Base-by-base conservation (phyloP, 23 red algal genomes). In the Gracilaria caudata region DNA sequence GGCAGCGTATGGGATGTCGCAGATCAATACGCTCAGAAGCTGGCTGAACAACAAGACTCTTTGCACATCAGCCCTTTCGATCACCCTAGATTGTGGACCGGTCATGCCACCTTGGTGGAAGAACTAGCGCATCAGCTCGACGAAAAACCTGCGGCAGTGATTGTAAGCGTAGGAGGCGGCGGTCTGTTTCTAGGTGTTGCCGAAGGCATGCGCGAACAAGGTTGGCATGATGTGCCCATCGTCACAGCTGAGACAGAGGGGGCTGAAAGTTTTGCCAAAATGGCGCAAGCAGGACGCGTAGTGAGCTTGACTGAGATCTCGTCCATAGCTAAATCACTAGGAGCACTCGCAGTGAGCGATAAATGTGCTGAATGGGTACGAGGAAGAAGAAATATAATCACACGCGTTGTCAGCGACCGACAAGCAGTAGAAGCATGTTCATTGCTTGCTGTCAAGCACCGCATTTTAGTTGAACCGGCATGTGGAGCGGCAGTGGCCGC, bases 401-500 rank as follows among this genome's bases (percentile, higher is more conserved):
- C 65, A 12, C 41, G 61, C 57, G 89, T 97, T 8, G 83, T 92
- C 4, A 71, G 44, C 16, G 95, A 97, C 68, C 73, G 73, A 35
- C 84, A 93, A 38, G 95, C 95, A 10, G 90, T 97, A 34, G 82
- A 93, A 64, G 95, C 73, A 40, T 90, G 89, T 57, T 73, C 87
- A 6, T 45, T 79, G 34, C 71, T 97, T 44, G 90, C 91, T 0
- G 90, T 90, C 60, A 59, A 93, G 38, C 90, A 97, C 45, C 89
- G 95, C 3, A 74, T 97, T 64, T 84, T 97, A 25, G 95, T 97
- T 7, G 95, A 97, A 63, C 90, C 89, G 13, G 95, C 95, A 55
- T 97, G 95, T 43, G 95, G 95, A 10, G 95, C 90, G 7, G 91
- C 95, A 10, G 47, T 97, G 17, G 89, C 95, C 9, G 94, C 88